Evolutionary conservation across 768 basidiomycete species (phyloP).

Genomic region (Agrocybe praecox): DNA sequence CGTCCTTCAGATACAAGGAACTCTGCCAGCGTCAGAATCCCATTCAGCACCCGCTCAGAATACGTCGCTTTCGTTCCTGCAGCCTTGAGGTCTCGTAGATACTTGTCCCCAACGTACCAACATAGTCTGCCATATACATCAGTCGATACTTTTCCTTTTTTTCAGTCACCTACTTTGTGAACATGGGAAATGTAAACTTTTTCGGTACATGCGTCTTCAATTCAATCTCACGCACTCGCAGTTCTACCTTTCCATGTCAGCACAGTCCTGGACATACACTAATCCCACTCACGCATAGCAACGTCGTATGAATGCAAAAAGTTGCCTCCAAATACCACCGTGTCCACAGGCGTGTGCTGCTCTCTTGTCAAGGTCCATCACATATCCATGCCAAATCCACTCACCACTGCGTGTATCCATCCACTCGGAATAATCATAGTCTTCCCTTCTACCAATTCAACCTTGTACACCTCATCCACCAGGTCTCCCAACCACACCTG

Average conservation of each 20-base stretch:
- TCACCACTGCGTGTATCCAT: slow-evolving; percentile 97
- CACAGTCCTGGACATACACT: not conserved
- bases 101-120: slow-evolving; percentile 90
- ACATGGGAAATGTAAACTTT: slow-evolving; percentile 86
- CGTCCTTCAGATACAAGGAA: slow-evolving; percentile 82
- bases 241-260: slow-evolving; percentile 50
- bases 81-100: slow-evolving; percentile 69
- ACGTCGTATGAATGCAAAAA: slow-evolving; percentile 94
- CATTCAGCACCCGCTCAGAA: slow-evolving; percentile 63
- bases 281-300: slow-evolving; percentile 64
- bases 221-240: slow-evolving; percentile 90
- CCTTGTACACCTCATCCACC: slow-evolving; percentile 89
- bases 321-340: slow-evolving; percentile 96
- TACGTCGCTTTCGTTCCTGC: slow-evolving; percentile 32
- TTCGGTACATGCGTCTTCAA: slow-evolving; percentile 91
- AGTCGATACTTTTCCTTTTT: not conserved
- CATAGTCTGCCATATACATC: slow-evolving; percentile 57
- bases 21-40: slow-evolving; percentile 69
- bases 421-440: slow-evolving; percentile 96
- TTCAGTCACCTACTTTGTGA: slow-evolving; percentile 56
- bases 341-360: slow-evolving; percentile 89
- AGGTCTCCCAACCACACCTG: slow-evolving; percentile 91
- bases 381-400: slow-evolving; percentile 24
- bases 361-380: slow-evolving; percentile 4
- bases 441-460: slow-evolving; percentile 74